Conservation (phyloP, 163 green algal species). For the Scenedesmus sp. region DNA sequence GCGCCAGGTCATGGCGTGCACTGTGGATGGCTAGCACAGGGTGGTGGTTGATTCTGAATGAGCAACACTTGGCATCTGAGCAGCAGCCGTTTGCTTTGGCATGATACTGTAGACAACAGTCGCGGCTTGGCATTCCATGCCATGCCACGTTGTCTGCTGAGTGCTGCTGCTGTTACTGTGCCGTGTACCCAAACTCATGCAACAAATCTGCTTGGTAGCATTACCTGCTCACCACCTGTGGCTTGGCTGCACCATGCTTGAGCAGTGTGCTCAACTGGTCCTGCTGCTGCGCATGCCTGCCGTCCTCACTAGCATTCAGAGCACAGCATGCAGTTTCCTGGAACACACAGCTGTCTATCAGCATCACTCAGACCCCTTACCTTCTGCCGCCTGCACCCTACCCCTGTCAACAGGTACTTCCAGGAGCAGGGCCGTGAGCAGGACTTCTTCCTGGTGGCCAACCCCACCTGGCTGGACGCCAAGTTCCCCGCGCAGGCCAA, state of each 20-base stretch:
- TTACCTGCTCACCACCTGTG: neutral
- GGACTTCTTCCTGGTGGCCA: slow-evolving; percentile 95
- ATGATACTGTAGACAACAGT: neutral
- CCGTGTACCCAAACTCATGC: neutral
- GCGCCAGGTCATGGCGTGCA: neutral
- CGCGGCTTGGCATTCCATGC: too few relatives aligned
- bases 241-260: neutral
- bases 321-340: neutral
- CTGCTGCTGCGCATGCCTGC: neutral
- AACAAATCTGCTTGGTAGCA: neutral
- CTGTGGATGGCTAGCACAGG: neutral
- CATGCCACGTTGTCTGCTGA: neutral
- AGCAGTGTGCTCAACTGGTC: neutral
- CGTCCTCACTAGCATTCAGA: neutral
- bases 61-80: neutral
- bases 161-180: neutral
- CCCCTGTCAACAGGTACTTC: slow-evolving; percentile 66
- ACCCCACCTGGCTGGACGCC: slow-evolving; percentile 92
- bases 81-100: neutral
- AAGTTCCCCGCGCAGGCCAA: slow-evolving; percentile 88
- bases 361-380: too few relatives aligned
- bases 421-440: slow-evolving; percentile 77
- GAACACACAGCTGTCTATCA: neutral
- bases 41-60: neutral
- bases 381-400: neutral